Evolutionary conservation across 192 early-diverging fungal genomes (phyloP).

Genomic region (Cetraspora pellucida): DNA sequence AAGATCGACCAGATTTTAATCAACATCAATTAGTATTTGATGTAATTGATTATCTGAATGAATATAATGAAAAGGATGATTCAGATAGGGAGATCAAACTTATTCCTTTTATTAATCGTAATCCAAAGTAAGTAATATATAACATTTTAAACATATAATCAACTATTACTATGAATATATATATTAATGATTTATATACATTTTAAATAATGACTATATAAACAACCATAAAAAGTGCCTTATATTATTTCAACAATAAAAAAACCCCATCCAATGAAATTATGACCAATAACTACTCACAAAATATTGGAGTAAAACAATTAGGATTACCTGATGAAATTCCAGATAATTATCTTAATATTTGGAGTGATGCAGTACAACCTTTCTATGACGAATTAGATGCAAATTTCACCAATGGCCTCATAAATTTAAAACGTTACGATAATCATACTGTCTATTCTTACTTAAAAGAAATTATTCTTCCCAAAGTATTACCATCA

Average conservation of each 20-base stretch:
- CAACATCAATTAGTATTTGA: slow-evolving; percentile 39
- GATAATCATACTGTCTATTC: not conserved
- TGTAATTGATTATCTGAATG: slow-evolving; percentile 33
- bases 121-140: slow-evolving; percentile 25
- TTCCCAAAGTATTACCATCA: not conserved
- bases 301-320: not conserved
- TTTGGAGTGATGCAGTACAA: not conserved
- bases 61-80: slow-evolving; percentile 9
- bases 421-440: not conserved
- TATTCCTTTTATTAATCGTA: not conserved
- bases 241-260: not conserved
- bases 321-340: not conserved
- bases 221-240: no score
- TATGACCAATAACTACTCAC: not conserved
- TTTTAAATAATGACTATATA: no score
- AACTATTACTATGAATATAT: not conserved
- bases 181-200: no score
- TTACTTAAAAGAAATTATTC: not conserved
- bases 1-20: slow-evolving; percentile 13
- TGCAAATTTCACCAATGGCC: not conserved
- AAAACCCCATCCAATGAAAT: not conserved
- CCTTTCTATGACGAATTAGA: not conserved
- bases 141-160: not conserved
- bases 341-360: not conserved
- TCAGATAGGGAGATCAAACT: slow-evolving; percentile 25